Evolutionary conservation across 169 alveolate genomes (phyloP).

Genomic region (Plasmodium berghei): DNA sequence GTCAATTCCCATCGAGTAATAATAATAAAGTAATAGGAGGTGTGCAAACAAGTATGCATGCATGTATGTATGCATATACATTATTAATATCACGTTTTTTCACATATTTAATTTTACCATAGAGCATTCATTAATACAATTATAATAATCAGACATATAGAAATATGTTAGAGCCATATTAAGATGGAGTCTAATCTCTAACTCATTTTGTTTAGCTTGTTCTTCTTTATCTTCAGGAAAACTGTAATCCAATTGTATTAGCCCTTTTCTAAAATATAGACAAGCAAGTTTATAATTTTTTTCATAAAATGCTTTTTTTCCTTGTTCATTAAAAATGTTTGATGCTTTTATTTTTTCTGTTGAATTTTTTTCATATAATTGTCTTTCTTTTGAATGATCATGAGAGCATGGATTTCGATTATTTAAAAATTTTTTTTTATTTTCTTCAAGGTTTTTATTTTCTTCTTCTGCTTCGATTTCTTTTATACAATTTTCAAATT

Average conservation of each 20-base stretch:
- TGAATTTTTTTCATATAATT: constrained; percentile 62
- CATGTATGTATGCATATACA: not conserved
- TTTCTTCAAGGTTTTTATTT: constrained; percentile 24
- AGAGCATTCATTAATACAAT: constrained; percentile 70
- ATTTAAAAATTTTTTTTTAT: constrained; percentile 16
- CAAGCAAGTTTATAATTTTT: constrained; percentile 75
- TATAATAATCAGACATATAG: constrained; percentile 57
- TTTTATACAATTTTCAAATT: constrained; percentile 57
- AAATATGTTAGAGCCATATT: constrained; percentile 69
- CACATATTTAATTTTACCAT: constrained; percentile 16
- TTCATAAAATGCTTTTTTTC: constrained; percentile 70
- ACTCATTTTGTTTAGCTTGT: constrained; percentile 22
- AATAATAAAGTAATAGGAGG: not conserved
- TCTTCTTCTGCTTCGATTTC: constrained; percentile 69
- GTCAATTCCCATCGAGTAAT: not conserved
- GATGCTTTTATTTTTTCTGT: constrained; percentile 71
- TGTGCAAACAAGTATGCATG: not conserved
- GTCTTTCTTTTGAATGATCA: constrained; percentile 77
- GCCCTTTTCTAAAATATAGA: constrained; percentile 70
- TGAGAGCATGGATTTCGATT: constrained; percentile 55
- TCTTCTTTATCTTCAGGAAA: constrained; percentile 55
- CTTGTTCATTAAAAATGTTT: constrained; percentile 60
- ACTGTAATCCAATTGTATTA: constrained; percentile 72
- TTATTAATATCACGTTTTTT: not conserved
- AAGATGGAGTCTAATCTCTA: constrained; percentile 64